These are phyloP conservation scores for Cerrena zonata DNA, from an alignment of 1,284 basidiomycete genomes.

Conservation along the genomic window DNA sequence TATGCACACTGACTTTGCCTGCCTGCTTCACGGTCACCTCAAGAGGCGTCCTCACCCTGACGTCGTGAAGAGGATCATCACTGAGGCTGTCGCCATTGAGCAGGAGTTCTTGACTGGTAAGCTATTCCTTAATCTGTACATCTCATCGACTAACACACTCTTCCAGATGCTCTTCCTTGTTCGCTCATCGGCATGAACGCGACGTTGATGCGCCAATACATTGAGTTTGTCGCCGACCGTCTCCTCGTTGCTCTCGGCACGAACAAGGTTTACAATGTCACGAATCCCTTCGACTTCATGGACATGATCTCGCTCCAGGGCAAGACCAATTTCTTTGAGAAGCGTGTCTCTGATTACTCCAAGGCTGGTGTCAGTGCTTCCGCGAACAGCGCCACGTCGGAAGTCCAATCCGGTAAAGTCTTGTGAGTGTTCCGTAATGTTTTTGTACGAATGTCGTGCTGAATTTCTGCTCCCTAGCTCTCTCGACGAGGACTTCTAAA, in stretches of 20 bases:
- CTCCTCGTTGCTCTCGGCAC: slow-evolving; percentile 82
- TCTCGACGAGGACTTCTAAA: slow-evolving; percentile 57
- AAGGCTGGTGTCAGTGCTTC: slow-evolving; percentile 63
- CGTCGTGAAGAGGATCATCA: slow-evolving; percentile 63
- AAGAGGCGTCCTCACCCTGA: slow-evolving; percentile 76
- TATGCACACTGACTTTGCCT: slow-evolving; percentile 97
- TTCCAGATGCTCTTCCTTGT: slow-evolving; percentile 63
- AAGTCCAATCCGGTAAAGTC: slow-evolving; percentile 28
- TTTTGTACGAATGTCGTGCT: background rate
- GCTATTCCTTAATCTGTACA: slow-evolving; percentile 6
- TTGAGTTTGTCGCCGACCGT: slow-evolving; percentile 94
- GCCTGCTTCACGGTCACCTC: slow-evolving; percentile 87
- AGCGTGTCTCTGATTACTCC: slow-evolving; percentile 85
- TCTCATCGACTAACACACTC: background rate
- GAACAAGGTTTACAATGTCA: slow-evolving; percentile 69
- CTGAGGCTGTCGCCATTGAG: slow-evolving; percentile 65
- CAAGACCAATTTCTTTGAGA: slow-evolving; percentile 80
- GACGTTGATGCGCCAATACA: slow-evolving; percentile 87
- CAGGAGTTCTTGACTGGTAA: slow-evolving; percentile 59
- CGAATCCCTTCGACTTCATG: slow-evolving; percentile 89
- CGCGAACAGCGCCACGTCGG: slow-evolving; percentile 34
- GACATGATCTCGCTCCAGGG: slow-evolving; percentile 89
- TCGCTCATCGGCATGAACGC: slow-evolving; percentile 81
- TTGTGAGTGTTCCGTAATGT: slow-evolving; percentile 45
- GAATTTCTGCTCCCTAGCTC: slow-evolving; percentile 34